Base-by-base conservation (phyloP, 2,329 filamentous ascomycete genomes). In the Celoporthe dispersa region DNA sequence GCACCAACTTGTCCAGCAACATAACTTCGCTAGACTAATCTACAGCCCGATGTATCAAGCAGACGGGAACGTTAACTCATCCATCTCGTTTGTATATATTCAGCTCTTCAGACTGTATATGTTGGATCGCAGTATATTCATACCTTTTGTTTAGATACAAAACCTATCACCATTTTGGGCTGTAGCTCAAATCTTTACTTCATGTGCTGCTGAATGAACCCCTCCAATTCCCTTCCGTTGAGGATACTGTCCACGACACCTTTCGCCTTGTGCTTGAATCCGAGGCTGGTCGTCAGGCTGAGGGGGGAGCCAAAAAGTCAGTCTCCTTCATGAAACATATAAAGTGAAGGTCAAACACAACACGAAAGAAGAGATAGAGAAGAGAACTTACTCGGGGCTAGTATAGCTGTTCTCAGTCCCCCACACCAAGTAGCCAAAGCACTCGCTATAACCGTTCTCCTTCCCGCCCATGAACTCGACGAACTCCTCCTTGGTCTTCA, bases 201-300 rank as follows among this genome's bases (percentile, higher is more conserved):
- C n/a, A 60, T 53, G 25, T 70, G 62, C 28, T 72, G 48, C 59
- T 72, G 64, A 44, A 72, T 72, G 25, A 70, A 68, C 2, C 64
- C 66, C 44, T 72, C 70, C 53, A 72, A 33, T 35, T 72, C 70
- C 44, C 66, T 72, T 5, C 70, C 68, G 22, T 70, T 70, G 12
- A 68, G 11, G 19, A 72, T 72, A 57, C 70, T 72, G 66, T 72
- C 70, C 25, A 72, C 68, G 5, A 72, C 70, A 33, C 70, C 70
- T 37, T 70, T 72, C 2, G 68, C 70, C 14, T 66, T 72, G 70
- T 66, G 68, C 31, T 72, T 59, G 66, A 72, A 70, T 14, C 70
- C 70, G 7, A 72, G 70, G 39, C 70, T 72, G 16, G 55, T n/a
- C 2, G 39, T 60, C 8, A 70, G 62, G 11, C 70, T 72, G 12